Evolutionary conservation across 2,329 filamentous ascomycete species (phyloP), one percentile per base, ranked within the genome.

Genomic region (Sclerotinia sclerotiorum): DNA sequence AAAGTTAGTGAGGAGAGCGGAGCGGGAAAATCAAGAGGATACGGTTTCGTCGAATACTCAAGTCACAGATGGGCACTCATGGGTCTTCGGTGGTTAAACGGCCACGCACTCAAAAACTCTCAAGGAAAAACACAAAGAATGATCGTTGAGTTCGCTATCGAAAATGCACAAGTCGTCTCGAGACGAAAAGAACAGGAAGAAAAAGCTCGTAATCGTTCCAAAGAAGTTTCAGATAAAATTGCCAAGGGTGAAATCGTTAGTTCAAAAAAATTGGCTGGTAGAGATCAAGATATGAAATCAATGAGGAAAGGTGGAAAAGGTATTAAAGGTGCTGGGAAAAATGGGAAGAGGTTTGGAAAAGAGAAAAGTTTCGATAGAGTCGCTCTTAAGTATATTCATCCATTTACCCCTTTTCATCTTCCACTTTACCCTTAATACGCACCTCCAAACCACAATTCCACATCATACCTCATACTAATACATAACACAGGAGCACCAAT

Each of bases 31-130:
- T 95, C 91, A 78, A 87, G 94, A 78, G 95, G 95, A 6, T 99
- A 99, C 78, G 95, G 96, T 17, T 99, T 99, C 82, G 91, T 99
- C 73, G 95, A 99, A 81, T 99, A 97, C 80, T 91, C 89, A 72
- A 95, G 92, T 42, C 95, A 99, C 77, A 90, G 95, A 62, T 94
- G 90, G 84, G 95, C 95, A 19, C 84, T 99, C 51, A 98, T 98
- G 92, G 95, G 93, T 32, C 83, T 99, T 71, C 86, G 95, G 58
- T 98, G 93, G 88, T 84, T 99, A 68, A 99, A 99, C 78, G 94
- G 94, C 1, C 89, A 86, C 69, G 81, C 86, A 44, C 74, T 88
- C 24, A 82, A 85, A 75, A 86, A 84, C 71, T 80, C 82, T 32
- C 80, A 85, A 65, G 93, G 95, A 72, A 92, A 90, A 80, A 94